These are phyloP conservation scores for Exophiala mesophila DNA, from an alignment of 2,329 filamentous ascomycete species.

Conservation along the genomic window DNA sequence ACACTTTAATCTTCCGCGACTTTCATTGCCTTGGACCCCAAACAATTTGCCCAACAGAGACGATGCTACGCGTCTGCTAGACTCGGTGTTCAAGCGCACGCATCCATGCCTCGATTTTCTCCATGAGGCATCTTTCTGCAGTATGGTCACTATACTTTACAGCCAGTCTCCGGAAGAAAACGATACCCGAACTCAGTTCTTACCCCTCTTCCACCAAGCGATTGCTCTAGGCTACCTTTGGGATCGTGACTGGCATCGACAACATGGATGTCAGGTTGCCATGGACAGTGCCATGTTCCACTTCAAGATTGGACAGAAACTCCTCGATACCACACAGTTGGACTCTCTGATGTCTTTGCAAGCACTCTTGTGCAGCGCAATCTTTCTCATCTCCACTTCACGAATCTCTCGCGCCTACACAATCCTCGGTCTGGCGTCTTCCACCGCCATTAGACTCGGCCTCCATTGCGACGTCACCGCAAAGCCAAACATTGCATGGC, in stretches of 20 bases:
- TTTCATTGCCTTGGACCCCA: no score
- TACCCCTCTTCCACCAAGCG: conserved; percentile 19
- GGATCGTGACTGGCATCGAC: conserved; percentile 11
- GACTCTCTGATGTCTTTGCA: conserved; percentile 19
- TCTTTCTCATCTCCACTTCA: conserved; percentile 21
- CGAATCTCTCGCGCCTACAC: conserved; percentile 18
- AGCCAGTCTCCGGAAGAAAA: conserved; percentile 4
- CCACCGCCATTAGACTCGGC: conserved; percentile 18
- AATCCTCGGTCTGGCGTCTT: conserved; percentile 19
- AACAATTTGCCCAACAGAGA: conserved; percentile 11
- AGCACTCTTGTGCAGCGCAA: conserved; percentile 13
- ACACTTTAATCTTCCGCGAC: background rate
- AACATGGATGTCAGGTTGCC: conserved; percentile 17
- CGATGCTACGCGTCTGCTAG: conserved; percentile 11
- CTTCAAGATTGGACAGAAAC: conserved; percentile 10
- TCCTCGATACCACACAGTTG: conserved; percentile 16
- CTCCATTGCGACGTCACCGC: conserved; percentile 14
- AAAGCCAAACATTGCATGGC: conserved; percentile 4
- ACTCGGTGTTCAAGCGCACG: conserved; percentile 16
- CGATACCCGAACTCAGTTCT: conserved; percentile 6
- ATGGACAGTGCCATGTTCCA: conserved; percentile 16
- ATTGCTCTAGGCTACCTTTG: conserved; percentile 18
- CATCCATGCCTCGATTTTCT: conserved; percentile 21
- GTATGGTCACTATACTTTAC: conserved; percentile 18
- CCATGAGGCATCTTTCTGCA: conserved; percentile 14